These are phyloP conservation scores for Colletotrichum sansevieriae DNA, from an alignment of 2,329 filamentous ascomycete species.

Conservation along the genomic window DNA sequence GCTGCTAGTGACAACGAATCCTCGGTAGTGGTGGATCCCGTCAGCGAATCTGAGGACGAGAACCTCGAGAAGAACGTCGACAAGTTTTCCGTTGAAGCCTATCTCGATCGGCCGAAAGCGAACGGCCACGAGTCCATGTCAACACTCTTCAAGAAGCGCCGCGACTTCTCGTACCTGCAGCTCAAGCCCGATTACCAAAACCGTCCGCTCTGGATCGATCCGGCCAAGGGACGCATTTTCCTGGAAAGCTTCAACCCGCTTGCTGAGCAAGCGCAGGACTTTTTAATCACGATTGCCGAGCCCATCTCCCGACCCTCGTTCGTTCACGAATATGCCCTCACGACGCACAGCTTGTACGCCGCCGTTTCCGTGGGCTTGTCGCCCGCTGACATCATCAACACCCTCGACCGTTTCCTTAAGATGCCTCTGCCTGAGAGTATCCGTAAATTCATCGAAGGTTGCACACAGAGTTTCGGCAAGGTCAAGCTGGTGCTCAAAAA, in stretches of 20 bases:
- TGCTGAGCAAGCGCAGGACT: constrained; percentile 89
- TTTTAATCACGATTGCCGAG: constrained; percentile 95
- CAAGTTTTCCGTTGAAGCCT: constrained; percentile 68
- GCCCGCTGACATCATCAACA: constrained; percentile 89
- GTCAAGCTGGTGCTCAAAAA: constrained; percentile 95
- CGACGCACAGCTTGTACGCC: constrained; percentile 92
- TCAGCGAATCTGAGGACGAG: constrained; percentile 61
- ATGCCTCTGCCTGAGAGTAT: constrained; percentile 87
- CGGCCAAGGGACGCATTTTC: constrained; percentile 86
- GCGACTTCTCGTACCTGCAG: constrained; percentile 84
- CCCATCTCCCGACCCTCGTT: constrained; percentile 90
- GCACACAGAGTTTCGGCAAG: constrained; percentile 93
- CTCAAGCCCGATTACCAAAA: constrained; percentile 92
- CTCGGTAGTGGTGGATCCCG: constrained; percentile 42
- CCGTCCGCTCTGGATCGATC: constrained; percentile 94
- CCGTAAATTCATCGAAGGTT: constrained; percentile 80
- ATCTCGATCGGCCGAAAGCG: constrained; percentile 48
- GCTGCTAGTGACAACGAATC: constrained; percentile 68
- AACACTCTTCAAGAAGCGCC: constrained; percentile 53
- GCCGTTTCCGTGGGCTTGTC: constrained; percentile 95
- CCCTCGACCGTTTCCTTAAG: constrained; percentile 90
- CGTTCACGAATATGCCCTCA: constrained; percentile 94
- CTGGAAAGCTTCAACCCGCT: constrained; percentile 94
- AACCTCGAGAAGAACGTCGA: constrained; percentile 71
- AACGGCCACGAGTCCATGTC: constrained; percentile 34